Conservation (phyloP, 208 protist species). For the Trypanosoma cruzi region DNA sequence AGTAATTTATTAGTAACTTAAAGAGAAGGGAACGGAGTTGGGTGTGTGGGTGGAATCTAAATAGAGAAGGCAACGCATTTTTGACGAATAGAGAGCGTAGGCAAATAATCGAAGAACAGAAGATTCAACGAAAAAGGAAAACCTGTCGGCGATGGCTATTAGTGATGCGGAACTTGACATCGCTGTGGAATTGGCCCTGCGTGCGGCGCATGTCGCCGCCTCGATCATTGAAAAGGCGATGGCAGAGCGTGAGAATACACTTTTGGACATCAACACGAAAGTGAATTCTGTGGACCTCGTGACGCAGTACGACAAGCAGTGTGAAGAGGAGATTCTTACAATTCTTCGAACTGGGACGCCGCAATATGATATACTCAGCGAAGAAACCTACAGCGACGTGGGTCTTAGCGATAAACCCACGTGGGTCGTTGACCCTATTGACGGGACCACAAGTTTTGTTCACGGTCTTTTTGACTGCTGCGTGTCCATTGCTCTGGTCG, state of each 20-base stretch:
- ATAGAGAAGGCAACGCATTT: not conserved
- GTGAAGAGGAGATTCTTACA: constrained; percentile 71
- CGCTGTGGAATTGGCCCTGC: constrained; percentile 64
- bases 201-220: constrained; percentile 55
- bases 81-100: not conserved
- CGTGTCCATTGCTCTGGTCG: constrained; percentile 80
- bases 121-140: not conserved
- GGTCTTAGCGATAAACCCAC: constrained; percentile 57
- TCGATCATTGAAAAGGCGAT: constrained; percentile 65
- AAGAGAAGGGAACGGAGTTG: too few species aligned
- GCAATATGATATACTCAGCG: constrained; percentile 63
- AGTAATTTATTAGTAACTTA: too few species aligned
- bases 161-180: constrained; percentile 55
- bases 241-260: constrained; percentile 37
- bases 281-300: constrained; percentile 61
- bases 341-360: constrained; percentile 63
- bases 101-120: not conserved
- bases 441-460: constrained; percentile 79
- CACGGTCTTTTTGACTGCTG: constrained; percentile 88
- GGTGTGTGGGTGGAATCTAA: too few species aligned
- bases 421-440: constrained; percentile 88
- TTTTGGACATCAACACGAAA: constrained; percentile 44
- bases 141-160: constrained; percentile 31
- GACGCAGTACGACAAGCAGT: constrained; percentile 77
- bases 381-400: constrained; percentile 47